Evolutionary conservation across 768 basidiomycete genomes (phyloP).

Genomic region (Tephrocybe sp.): DNA sequence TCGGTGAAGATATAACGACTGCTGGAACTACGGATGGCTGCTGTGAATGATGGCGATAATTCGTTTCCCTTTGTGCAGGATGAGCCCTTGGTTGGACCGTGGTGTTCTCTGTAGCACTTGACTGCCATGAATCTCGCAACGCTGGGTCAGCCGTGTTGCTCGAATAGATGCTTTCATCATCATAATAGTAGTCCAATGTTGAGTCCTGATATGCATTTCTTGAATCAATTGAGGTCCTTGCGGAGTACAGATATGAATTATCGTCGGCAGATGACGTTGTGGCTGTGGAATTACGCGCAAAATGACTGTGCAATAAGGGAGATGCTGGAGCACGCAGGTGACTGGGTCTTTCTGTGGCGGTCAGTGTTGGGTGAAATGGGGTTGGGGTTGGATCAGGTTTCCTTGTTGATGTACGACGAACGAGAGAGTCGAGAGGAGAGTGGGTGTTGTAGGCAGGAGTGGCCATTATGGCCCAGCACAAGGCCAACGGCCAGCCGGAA

Average conservation of each 20-base stretch:
- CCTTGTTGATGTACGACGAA: conserved; percentile 51
- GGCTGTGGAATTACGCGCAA: conserved; percentile 40
- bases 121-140: conserved; percentile 42
- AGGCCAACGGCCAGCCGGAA: background rate
- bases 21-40: conserved; percentile 39
- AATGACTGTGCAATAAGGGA: conserved; percentile 49
- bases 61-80: background rate
- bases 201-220: conserved; percentile 32
- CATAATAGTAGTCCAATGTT: conserved; percentile 33
- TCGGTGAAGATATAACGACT: conserved; percentile 54
- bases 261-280: conserved; percentile 39
- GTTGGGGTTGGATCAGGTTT: conserved; percentile 23
- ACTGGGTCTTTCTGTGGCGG: conserved; percentile 8
- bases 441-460: conserved; percentile 23
- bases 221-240: conserved; percentile 21
- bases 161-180: conserved; percentile 46
- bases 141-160: conserved; percentile 25
- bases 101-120: conserved; percentile 19
- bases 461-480: conserved; percentile 1
- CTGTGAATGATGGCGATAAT: conserved; percentile 4
- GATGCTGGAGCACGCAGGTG: conserved; percentile 28
- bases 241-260: conserved; percentile 34
- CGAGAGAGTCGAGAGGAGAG: conserved; percentile 63
- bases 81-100: background rate
- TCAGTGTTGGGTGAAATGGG: conserved; percentile 7